These are phyloP conservation scores for Penicillium polonicum DNA, from an alignment of 2,329 filamentous ascomycete genomes.

Conservation along the genomic window DNA sequence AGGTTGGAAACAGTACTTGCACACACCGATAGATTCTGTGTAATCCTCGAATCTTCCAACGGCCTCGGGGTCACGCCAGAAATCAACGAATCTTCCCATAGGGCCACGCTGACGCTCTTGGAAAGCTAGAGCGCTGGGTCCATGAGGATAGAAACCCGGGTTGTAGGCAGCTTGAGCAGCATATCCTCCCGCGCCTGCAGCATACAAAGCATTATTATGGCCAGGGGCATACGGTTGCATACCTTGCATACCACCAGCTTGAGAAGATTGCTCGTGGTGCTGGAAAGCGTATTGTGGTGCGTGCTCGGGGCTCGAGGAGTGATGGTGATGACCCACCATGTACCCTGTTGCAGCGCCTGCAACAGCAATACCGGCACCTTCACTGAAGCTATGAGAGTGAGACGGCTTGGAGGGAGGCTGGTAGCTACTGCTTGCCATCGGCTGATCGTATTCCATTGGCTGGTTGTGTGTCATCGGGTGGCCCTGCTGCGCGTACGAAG, in stretches of 20 bases:
- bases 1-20: conserved; percentile 64
- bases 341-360: conserved; percentile 46
- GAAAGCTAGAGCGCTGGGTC: conserved; percentile 45
- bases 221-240: conserved; percentile 8
- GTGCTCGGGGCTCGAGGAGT: conserved; percentile 31
- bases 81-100: conserved; percentile 56
- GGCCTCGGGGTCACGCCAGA: conserved; percentile 64
- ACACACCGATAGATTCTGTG: conserved; percentile 65
- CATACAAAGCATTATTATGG: conserved; percentile 46
- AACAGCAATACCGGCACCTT: conserved; percentile 40
- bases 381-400: conserved; percentile 32
- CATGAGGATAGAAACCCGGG: conserved; percentile 33
- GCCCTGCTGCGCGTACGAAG: conserved; percentile 16
- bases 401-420: conserved; percentile 25
- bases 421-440: conserved; percentile 14
- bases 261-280: conserved; percentile 25
- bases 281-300: conserved; percentile 36
- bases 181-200: conserved; percentile 39
- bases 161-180: conserved; percentile 34
- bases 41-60: conserved; percentile 66
- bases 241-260: conserved; percentile 14
- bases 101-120: conserved; percentile 57
- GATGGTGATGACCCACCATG: conserved; percentile 37
- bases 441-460: not conserved
- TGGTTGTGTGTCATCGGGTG: not conserved